Evolutionary conservation across 139 green algal species (phyloP).

Genomic region (Chlamydomonas schloesseri): DNA sequence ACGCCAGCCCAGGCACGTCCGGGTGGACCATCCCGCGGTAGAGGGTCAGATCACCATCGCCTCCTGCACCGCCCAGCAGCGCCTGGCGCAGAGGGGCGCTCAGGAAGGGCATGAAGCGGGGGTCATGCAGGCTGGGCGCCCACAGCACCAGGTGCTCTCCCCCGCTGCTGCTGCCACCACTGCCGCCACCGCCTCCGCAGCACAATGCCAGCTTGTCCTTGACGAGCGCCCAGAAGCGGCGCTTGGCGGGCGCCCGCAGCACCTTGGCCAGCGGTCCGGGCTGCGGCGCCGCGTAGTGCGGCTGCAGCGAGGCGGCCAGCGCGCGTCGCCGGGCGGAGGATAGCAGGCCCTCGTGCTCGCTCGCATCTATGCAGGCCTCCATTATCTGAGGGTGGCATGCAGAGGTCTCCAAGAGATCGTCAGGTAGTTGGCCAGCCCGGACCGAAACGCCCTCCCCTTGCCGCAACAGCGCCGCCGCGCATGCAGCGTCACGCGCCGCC

Average conservation of each 20-base stretch:
- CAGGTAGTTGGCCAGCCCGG: too few relatives aligned
- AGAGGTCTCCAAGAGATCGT: too few relatives aligned
- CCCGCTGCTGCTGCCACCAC: background rate
- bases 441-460: too few relatives aligned
- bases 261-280: background rate
- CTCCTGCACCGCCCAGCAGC: background rate
- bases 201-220: background rate
- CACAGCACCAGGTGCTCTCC: background rate
- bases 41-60: background rate
- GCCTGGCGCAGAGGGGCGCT: background rate
- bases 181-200: background rate
- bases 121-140: constrained; percentile 17
- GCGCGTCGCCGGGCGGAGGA: background rate
- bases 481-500: too few relatives aligned
- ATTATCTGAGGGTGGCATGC: too few relatives aligned
- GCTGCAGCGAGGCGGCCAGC: constrained; percentile 9
- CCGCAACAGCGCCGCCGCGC: too few relatives aligned
- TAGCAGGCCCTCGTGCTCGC: too few relatives aligned
- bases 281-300: background rate
- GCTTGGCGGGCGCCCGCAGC: constrained; percentile 18
- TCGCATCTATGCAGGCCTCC: too few relatives aligned
- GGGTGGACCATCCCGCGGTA: constrained; percentile 21
- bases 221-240: constrained; percentile 24
- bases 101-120: constrained; percentile 25
- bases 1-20: background rate